Evolutionary conservation across 2,329 filamentous ascomycete species (phyloP), one percentile per base, ranked within the genome.

Genomic region (Fusarium papillatum): DNA sequence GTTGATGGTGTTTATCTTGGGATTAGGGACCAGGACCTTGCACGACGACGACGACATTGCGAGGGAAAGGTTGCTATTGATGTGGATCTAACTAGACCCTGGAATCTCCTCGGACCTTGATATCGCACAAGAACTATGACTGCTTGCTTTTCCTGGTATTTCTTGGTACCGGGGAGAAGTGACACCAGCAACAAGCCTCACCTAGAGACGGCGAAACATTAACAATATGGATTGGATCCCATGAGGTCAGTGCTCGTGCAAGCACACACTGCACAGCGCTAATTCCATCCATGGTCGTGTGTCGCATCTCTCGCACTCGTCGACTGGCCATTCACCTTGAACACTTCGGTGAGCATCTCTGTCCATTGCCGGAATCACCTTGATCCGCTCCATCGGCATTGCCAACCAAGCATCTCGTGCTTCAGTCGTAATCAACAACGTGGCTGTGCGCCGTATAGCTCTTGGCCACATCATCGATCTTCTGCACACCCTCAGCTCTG

Each of bases 381-480:
- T 68, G 57, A 63, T 68, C 65, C 65, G 57, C 31, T 68, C 55
- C 43, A 67, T 36, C 39, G 22, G 17, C 29, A 29, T 38, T 31
- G 17, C 59, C 38, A 60, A 60, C 57, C 24, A 61, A 43, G 17
- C 57, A 26, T 38, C 36, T 39, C 34, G 36, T 39, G 57, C 59
- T 41, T 41, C 59, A 34, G 36, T 34, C 59, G 59, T 70, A 31
- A 29, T 66, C 26, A 29, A 36, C 71, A 19, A 31, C 31, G 73
- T 75, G 70, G 73, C 73, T 76, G 73, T 76, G 73, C 73, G 70
- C 36, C 24, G 10, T 29, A 14, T 39, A 36, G 29, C 29, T 68
- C 68, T 62, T 29, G 39, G 53, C 34, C 57, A 43, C 48, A 53
- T 57, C 38, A 60, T 69, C 38, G 19, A 39, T 38, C 36, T 8